Percentiles rank a stretch among this genome's conserved stretches.
Evolutionary conservation across 305 asterid species (phyloP).

Genomic region (Rubia tinctorum): DNA sequence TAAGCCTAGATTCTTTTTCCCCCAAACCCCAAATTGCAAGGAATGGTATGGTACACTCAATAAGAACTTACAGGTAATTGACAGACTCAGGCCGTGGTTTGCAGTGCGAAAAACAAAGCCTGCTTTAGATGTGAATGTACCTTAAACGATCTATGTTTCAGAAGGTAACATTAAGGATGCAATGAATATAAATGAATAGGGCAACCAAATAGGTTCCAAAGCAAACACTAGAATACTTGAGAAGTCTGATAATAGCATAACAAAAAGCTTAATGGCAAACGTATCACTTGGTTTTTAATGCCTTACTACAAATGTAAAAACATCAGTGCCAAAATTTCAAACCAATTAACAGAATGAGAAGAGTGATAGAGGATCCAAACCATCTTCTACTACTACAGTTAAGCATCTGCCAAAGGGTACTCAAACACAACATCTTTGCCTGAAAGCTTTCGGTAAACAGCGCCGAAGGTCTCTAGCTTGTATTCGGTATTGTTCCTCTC

Average conservation of each 20-base stretch:
- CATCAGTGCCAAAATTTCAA: constrained; percentile 17
- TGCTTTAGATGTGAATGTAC: no score
- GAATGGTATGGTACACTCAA: no score
- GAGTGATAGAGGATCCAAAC: neutral
- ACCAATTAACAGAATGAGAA: neutral
- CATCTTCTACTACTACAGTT: constrained; percentile 8
- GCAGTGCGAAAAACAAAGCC: no score
- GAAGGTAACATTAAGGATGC: no score
- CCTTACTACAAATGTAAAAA: constrained; percentile 7
- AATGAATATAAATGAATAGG: no score
- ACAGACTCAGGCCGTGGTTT: no score
- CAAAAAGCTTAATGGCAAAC: neutral
- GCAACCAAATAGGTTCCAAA: neutral
- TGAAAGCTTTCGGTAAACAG: constrained; percentile 28
- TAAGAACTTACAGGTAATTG: no score
- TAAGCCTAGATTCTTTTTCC: no score
- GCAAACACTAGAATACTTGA: neutral
- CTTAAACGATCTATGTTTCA: no score
- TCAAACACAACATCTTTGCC: constrained; percentile 33
- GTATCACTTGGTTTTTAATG: neutral
- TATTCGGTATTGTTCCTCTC: constrained; percentile 28
- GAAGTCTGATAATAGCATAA: neutral
- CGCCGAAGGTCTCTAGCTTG: constrained; percentile 32
- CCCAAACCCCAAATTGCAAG: no score
- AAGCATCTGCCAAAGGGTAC: constrained; percentile 20